Percentiles rank a stretch among this genome's conserved stretches.
Evolutionary conservation across 148 eudicot species (phyloP).

Genomic region (Rhododendron williamsianum): DNA sequence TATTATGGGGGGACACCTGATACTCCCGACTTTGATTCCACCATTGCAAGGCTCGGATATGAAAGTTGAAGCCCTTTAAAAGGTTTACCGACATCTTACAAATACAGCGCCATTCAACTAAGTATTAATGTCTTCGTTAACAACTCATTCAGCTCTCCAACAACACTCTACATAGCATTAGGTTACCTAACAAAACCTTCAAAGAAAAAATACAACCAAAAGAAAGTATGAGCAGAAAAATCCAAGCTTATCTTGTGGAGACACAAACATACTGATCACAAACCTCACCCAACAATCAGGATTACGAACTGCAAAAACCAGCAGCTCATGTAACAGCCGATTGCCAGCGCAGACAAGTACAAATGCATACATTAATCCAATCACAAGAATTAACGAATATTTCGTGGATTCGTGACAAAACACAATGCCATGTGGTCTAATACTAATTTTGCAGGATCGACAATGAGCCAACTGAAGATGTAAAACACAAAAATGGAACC

Average conservation of each 20-base stretch:
- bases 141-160: not conserved
- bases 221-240: not conserved
- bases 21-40: not conserved
- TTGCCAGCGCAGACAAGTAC: not conserved
- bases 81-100: not conserved
- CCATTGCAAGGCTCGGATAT: not conserved
- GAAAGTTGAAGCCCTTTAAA: slow-evolving; percentile 2
- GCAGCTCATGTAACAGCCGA: not conserved
- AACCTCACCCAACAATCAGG: not conserved
- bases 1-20: not conserved
- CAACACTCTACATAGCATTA: not conserved
- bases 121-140: not conserved
- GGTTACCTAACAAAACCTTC: not conserved
- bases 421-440: not conserved
- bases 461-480: not conserved
- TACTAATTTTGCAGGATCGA: not conserved
- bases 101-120: not conserved
- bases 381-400: not conserved
- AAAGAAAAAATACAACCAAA: not conserved
- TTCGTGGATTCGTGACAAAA: not conserved
- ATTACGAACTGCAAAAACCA: not conserved
- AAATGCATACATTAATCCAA: not conserved
- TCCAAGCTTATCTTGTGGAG: not conserved
- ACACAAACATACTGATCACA: not conserved
- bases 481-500: not conserved